phyloP scores from a whole-genome alignment of 2,329 filamentous ascomycete genomes.

The Beauveria brongniartii region DNA sequence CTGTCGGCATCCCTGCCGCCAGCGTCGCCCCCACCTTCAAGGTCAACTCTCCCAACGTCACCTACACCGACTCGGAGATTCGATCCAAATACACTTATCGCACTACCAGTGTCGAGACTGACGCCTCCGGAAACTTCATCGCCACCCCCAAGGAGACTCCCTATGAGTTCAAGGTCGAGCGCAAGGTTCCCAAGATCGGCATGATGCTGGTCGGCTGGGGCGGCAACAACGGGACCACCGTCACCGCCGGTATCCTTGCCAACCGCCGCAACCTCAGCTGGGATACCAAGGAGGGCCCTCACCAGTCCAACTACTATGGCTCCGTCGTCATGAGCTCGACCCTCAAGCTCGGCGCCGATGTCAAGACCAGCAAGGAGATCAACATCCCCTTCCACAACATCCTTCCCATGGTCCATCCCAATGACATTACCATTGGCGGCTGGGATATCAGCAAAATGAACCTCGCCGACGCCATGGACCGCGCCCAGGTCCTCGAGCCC shows the following conservation, averaged over 20 bases:
- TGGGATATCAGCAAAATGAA: conserved; percentile 96
- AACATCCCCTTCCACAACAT: conserved; percentile 94
- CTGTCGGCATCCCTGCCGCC: conserved; percentile 35
- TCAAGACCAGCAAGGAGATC: conserved; percentile 76
- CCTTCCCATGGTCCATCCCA: conserved; percentile 93
- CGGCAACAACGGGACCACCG: conserved; percentile 96
- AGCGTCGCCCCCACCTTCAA: conserved; percentile 56
- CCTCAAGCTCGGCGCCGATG: conserved; percentile 88
- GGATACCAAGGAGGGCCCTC: conserved; percentile 87
- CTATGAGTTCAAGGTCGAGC: conserved; percentile 97
- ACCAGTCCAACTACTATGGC: conserved; percentile 92
- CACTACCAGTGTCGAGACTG: conserved; percentile 73
- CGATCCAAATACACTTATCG: conserved; percentile 93
- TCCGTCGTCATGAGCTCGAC: conserved; percentile 96
- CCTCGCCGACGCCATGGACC: conserved; percentile 87
- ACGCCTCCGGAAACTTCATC: conserved; percentile 66
- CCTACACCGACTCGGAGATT: conserved; percentile 82
- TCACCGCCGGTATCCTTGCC: conserved; percentile 94
- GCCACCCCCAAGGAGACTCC: conserved; percentile 80
- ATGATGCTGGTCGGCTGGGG: conserved; percentile 98
- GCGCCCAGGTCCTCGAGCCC: conserved; percentile 91
- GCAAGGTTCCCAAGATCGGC: conserved; percentile 85
- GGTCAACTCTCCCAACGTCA: conserved; percentile 86
- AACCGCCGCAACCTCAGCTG: conserved; percentile 80
- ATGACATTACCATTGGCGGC: conserved; percentile 88